phyloP scores from a whole-genome alignment of 768 basidiomycete genomes.

The Leccinum ochraceum region DNA sequence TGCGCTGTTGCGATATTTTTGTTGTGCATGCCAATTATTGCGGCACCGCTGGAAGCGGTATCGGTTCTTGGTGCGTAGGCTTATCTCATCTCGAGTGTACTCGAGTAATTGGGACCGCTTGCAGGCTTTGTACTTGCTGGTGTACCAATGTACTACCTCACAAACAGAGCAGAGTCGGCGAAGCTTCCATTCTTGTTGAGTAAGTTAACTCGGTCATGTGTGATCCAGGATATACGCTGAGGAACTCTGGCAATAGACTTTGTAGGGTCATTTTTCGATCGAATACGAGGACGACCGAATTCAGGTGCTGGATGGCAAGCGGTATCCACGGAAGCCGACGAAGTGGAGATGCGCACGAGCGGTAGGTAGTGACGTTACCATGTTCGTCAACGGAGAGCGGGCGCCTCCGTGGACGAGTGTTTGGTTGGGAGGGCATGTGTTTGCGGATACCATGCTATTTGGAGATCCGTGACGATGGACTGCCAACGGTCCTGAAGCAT shows the following conservation, averaged over 20 bases:
- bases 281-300: constrained; percentile 52
- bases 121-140: constrained; percentile 78
- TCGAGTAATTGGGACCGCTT: constrained; percentile 2
- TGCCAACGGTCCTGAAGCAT: neutral
- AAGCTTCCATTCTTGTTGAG: constrained; percentile 33
- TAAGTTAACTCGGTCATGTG: constrained; percentile 31
- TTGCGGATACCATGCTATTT: neutral
- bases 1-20: constrained; percentile 66
- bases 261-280: constrained; percentile 43
- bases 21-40: constrained; percentile 91
- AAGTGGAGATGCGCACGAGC: constrained; percentile 55
- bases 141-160: constrained; percentile 81
- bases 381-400: neutral
- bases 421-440: neutral
- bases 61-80: constrained; percentile 74
- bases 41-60: constrained; percentile 85
- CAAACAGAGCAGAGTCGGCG: constrained; percentile 52
- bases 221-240: constrained; percentile 4
- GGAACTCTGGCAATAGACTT: constrained; percentile 35
- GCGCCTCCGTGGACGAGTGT: neutral
- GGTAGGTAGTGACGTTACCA: constrained; percentile 2
- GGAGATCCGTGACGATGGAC: neutral
- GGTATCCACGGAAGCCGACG: constrained; percentile 66
- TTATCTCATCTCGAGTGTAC: neutral
- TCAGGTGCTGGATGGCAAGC: constrained; percentile 73